Conservation (phyloP, 2,329 filamentous ascomycete species). For the Cladosporium phlei region DNA sequence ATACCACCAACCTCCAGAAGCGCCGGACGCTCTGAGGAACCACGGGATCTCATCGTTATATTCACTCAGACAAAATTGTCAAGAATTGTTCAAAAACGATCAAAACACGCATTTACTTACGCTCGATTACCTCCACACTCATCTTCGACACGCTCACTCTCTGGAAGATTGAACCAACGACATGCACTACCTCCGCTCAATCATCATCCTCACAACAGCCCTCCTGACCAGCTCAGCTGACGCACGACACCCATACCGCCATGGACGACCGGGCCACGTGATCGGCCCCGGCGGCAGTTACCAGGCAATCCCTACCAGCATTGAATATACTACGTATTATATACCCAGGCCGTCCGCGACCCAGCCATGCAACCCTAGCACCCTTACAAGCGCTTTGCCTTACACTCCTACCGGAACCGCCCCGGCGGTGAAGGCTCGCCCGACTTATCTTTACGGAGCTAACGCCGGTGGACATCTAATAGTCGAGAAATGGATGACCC, state of each 20-base stretch:
- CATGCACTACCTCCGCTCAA: neutral
- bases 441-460: conserved; percentile 27
- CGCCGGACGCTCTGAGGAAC: too few species aligned
- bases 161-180: too few species aligned
- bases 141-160: too few species aligned
- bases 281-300: neutral
- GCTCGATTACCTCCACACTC: too few species aligned
- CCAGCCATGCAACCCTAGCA: too few species aligned
- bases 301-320: neutral
- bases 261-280: neutral
- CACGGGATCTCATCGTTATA: too few species aligned
- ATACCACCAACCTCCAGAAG: too few species aligned
- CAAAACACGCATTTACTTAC: too few species aligned
- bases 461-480: conserved; percentile 37
- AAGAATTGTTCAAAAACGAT: too few species aligned
- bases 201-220: neutral
- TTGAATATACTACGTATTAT: neutral
- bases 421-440: neutral
- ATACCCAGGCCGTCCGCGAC: neutral
- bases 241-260: neutral
- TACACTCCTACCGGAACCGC: neutral
- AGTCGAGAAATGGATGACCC: conserved; percentile 35
- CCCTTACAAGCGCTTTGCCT: neutral
- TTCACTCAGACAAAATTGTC: too few species aligned
- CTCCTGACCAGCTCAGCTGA: neutral